These are phyloP conservation scores for Trichoderma sp. DNA, from an alignment of 2,329 filamentous ascomycete species.

Conservation along the genomic window DNA sequence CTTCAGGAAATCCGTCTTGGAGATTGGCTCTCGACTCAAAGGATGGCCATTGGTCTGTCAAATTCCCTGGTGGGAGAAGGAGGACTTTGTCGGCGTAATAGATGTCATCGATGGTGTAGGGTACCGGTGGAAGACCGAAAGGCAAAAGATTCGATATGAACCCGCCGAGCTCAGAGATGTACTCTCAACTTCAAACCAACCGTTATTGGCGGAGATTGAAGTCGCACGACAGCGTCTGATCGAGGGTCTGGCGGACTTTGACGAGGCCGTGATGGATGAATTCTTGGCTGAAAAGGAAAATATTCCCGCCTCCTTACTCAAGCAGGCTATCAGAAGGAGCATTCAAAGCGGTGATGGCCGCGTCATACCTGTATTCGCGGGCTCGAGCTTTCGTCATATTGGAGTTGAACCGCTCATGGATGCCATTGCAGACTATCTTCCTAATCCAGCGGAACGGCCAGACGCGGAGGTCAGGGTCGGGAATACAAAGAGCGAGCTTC, in stretches of 20 bases:
- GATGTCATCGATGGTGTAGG: conserved; percentile 76
- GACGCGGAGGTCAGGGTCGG: conserved; percentile 74
- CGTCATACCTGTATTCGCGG: conserved; percentile 85
- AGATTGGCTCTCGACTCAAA: conserved; percentile 74
- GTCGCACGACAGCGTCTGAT: conserved; percentile 74
- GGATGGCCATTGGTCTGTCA: conserved; percentile 90
- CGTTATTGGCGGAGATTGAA: conserved; percentile 65
- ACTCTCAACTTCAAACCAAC: conserved; percentile 44
- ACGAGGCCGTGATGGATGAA: conserved; percentile 79
- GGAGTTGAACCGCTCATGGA: conserved; percentile 91
- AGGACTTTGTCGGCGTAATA: conserved; percentile 76
- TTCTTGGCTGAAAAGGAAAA: conserved; percentile 78
- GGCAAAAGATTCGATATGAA: conserved; percentile 37
- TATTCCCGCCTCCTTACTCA: conserved; percentile 64
- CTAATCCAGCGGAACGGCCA: conserved; percentile 75
- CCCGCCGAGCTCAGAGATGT: conserved; percentile 35
- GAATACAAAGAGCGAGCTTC: conserved; percentile 40
- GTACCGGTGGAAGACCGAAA: conserved; percentile 62
- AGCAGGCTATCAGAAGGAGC: conserved; percentile 69
- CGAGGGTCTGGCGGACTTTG: conserved; percentile 82
- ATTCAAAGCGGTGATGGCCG: conserved; percentile 65
- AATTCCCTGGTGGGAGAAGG: conserved; percentile 89
- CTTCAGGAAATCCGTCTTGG: conserved; percentile 80
- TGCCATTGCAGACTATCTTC: conserved; percentile 81
- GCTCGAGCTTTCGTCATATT: conserved; percentile 89